Evolutionary conservation across 1,284 basidiomycete genomes (phyloP).

Genomic region (Tylopilus microsporus): DNA sequence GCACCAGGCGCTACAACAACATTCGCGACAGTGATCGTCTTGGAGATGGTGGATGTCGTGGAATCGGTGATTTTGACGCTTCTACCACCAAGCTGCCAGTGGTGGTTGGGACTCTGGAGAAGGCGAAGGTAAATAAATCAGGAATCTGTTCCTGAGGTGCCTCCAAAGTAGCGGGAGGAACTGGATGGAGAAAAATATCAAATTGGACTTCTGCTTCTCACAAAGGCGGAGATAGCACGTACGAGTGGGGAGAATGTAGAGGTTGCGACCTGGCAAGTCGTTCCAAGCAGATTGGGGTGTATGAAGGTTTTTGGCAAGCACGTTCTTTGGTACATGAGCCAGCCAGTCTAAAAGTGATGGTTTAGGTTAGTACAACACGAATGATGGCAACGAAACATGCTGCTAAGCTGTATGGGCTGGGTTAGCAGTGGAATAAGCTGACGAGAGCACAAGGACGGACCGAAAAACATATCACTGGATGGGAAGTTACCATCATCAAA

Average conservation of each 20-base stretch:
- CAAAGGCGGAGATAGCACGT: slow-evolving; percentile 11
- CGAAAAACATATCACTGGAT: slow-evolving; percentile 50
- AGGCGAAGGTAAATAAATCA: slow-evolving; percentile 47
- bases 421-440: neutral
- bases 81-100: slow-evolving; percentile 47
- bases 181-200: slow-evolving; percentile 26
- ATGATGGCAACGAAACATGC: slow-evolving; percentile 8
- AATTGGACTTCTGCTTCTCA: neutral
- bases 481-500: slow-evolving; percentile 50
- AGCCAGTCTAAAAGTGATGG: slow-evolving; percentile 39
- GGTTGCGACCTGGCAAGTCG: slow-evolving; percentile 42
- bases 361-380: neutral
- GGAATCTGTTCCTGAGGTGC: slow-evolving; percentile 49
- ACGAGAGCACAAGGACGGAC: slow-evolving; percentile 19
- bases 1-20: slow-evolving; percentile 52
- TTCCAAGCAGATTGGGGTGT: slow-evolving; percentile 39
- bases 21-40: slow-evolving; percentile 52
- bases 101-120: slow-evolving; percentile 45
- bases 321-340: slow-evolving; percentile 45
- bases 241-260: slow-evolving; percentile 53
- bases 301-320: slow-evolving; percentile 50
- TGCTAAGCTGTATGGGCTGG: slow-evolving; percentile 5
- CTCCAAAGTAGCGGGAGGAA: slow-evolving; percentile 44
- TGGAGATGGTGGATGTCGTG: slow-evolving; percentile 48
- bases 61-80: slow-evolving; percentile 58